Percentiles rank a stretch among this genome's conserved stretches.
These are phyloP conservation scores for Urostyla sp. DNA, from an alignment of 73 alveolate genomes.

Conservation along the genomic window DNA sequence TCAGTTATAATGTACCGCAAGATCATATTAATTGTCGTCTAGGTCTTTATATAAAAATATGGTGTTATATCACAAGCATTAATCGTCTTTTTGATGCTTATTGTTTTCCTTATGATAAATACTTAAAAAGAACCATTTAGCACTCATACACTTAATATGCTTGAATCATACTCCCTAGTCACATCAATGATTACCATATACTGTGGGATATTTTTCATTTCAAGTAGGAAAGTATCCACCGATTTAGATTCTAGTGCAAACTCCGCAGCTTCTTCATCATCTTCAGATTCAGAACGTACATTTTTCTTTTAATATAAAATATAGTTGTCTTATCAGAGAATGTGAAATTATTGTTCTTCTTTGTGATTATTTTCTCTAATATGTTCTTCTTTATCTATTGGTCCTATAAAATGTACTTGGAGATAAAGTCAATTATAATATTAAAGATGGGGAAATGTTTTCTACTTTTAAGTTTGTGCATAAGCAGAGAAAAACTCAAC, in stretches of 20 bases:
- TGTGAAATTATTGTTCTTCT: background rate
- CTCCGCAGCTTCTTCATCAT: too few species aligned
- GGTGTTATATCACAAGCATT: conserved; percentile 70
- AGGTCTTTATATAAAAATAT: conserved; percentile 34
- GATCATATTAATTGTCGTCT: conserved; percentile 54
- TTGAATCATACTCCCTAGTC: conserved; percentile 56
- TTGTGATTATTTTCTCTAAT: conserved; percentile 15
- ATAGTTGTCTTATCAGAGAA: conserved; percentile 3
- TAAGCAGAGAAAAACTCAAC: background rate
- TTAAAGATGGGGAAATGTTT: background rate
- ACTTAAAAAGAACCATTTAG: conserved; percentile 44
- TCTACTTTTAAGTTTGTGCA: background rate
- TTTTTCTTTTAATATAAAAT: too few species aligned
- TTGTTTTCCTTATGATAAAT: conserved; percentile 25
- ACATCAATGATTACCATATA: conserved; percentile 44
- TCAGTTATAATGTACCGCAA: conserved; percentile 58
- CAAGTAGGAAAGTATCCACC: too few species aligned
- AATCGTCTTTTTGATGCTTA: conserved; percentile 53
- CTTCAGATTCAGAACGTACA: too few species aligned
- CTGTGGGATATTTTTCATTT: conserved; percentile 43
- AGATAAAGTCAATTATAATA: conserved; percentile 13
- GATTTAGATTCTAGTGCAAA: too few species aligned
- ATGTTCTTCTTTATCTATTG: conserved; percentile 45
- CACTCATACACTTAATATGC: conserved; percentile 32
- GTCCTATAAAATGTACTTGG: conserved; percentile 55